Evolutionary conservation across 345 rosid species (phyloP).

Genomic region (Euphorbia tirucalli): DNA sequence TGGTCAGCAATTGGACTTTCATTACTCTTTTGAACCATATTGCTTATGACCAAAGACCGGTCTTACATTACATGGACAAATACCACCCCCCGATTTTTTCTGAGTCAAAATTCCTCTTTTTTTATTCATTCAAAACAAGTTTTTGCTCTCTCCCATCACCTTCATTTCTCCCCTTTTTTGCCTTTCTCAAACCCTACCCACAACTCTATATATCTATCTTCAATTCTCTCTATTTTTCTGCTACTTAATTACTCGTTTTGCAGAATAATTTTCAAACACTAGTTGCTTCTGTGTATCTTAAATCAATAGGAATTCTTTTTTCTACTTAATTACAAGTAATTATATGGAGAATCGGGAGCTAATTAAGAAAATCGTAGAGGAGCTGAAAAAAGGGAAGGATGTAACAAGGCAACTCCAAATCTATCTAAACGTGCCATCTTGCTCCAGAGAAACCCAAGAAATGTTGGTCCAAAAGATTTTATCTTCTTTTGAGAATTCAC

Average conservation of each 20-base stretch:
- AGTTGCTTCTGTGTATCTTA: too few relatives aligned
- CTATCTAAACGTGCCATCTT: constrained; percentile 42
- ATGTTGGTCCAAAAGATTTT: constrained; percentile 47
- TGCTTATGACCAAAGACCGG: constrained; percentile 25
- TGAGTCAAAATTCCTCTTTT: too few relatives aligned
- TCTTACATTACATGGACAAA: constrained; percentile 13
- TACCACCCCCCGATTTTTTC: too few relatives aligned
- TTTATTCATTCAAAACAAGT: too few relatives aligned
- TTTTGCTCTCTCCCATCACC: too few relatives aligned
- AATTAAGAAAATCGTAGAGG: constrained; percentile 46
- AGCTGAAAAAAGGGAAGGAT: constrained; percentile 61
- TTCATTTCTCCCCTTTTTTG: too few relatives aligned
- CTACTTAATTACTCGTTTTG: neutral
- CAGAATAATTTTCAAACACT: too few relatives aligned
- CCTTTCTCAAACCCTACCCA: too few relatives aligned
- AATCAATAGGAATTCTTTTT: too few relatives aligned
- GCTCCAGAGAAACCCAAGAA: constrained; percentile 43
- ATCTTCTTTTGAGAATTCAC: constrained; percentile 55
- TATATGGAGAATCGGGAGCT: constrained; percentile 48
- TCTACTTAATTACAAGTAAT: too few relatives aligned
- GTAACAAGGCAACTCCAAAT: constrained; percentile 47
- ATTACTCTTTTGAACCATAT: neutral
- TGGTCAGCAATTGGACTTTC: constrained; percentile 25
- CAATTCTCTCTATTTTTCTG: neutral
- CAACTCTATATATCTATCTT: too few relatives aligned